Conservation (phyloP, 2,329 filamentous ascomycete species). For the Aspergillus sp. region DNA sequence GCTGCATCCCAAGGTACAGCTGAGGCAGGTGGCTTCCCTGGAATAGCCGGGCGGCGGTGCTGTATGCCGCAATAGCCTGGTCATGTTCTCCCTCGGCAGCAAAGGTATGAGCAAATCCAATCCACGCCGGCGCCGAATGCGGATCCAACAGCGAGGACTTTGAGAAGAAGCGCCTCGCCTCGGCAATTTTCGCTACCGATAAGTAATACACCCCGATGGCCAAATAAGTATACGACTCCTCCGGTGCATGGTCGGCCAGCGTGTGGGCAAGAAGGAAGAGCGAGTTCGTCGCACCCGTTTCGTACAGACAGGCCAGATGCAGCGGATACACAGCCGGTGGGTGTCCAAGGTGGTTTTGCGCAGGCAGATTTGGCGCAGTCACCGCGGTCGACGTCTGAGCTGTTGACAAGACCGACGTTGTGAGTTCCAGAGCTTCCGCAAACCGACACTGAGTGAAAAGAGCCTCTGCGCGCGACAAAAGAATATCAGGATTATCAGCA, state of each 20-base stretch:
- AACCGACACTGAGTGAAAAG: conserved; percentile 93
- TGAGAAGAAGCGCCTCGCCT: conserved; percentile 90
- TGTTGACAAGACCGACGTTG: conserved; percentile 70
- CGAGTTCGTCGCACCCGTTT: conserved; percentile 75
- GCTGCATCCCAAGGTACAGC: conserved; percentile 96
- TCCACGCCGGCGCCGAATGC: conserved; percentile 96
- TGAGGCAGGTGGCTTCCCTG: conserved; percentile 95
- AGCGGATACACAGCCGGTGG: conserved; percentile 63
- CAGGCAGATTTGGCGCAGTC: conserved; percentile 18
- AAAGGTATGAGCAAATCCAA: conserved; percentile 97
- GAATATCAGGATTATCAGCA: conserved; percentile 73
- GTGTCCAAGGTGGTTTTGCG: conserved; percentile 34
- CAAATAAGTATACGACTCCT: conserved; percentile 85
- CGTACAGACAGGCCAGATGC: conserved; percentile 82
- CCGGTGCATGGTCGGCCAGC: conserved; percentile 79
- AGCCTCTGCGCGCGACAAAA: conserved; percentile 81
- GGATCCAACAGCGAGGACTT: conserved; percentile 97
- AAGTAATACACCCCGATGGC: conserved; percentile 95
- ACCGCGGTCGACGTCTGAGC: conserved; percentile 50
- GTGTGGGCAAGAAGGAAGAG: conserved; percentile 90
- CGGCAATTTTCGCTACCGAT: conserved; percentile 76
- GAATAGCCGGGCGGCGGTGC: conserved; percentile 85
- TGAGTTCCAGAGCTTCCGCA: conserved; percentile 74
- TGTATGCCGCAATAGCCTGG: conserved; percentile 95
- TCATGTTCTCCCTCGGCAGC: conserved; percentile 96